Base-by-base conservation (phyloP, 1,139 yeast genomes). In the Suhomyces kunorum region DNA sequence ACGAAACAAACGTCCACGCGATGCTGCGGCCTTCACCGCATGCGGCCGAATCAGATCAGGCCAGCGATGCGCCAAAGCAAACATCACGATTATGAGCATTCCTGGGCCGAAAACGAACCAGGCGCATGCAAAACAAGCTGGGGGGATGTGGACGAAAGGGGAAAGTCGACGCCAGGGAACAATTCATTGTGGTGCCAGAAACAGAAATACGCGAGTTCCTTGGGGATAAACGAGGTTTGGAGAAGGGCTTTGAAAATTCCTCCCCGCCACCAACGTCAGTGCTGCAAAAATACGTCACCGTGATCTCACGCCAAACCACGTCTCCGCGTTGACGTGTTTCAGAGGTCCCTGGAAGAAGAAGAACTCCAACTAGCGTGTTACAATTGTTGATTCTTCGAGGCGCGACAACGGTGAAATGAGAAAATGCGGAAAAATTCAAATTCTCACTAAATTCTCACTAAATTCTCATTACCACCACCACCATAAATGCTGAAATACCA, bases 151-250 rank as follows among this genome's bases (percentile, higher is more conserved):
- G 5, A 20, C 23, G 11, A 9, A 20, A 20, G 24, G 6, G 24
- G 24, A 20, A 20, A n/a, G 24, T 8, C 24, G 2, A 9, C n/a
- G 8, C 7, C n/a, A 2, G 11, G 24, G 24, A 20, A n/a, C n/a
- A n/a, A 20, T 9, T 11, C n/a, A 11, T 8, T 9, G 6, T 25
- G 12, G 8, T 17, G 14, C 24, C 32, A 19, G n/a, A 19, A 18
- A 12, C 16, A 29, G 23, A 29, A 18, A 18, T 29, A 29, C 25
- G 32, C 32, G 32, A 29, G 32, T 6, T 12, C n/a, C n/a, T 19
- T 19, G 16, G 11, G 12, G 32, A 29, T 24, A 24, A 29, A 29
- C 9, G 32, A 22, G 24, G 22, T n/a, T n/a, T n/a, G n/a, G n/a
- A n/a, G n/a, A n/a, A n/a, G n/a, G n/a, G n/a, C n/a, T n/a, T n/a